Percentiles rank a stretch among this genome's conserved stretches.
Conservation (phyloP, 768 basidiomycete genomes). For the Amanita brunnescens region DNA sequence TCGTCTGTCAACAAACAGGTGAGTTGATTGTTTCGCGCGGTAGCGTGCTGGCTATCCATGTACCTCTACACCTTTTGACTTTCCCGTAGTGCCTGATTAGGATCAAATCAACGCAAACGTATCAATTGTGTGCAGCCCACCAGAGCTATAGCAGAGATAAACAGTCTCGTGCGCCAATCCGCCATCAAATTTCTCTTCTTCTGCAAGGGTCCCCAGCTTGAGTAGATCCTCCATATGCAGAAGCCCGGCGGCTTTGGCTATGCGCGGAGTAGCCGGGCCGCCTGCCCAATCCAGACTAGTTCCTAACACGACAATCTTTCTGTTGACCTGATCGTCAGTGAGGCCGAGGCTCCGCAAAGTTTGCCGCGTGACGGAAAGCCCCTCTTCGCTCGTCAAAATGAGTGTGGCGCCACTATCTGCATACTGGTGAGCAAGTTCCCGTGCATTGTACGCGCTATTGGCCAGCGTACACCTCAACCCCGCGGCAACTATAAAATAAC, state of each 20-base stretch:
- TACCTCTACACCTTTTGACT: slow-evolving; percentile 62
- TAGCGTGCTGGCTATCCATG: background rate
- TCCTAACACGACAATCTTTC: slow-evolving; percentile 50
- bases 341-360: slow-evolving; percentile 48
- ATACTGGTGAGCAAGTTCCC: slow-evolving; percentile 68
- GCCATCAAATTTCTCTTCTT: slow-evolving; percentile 51
- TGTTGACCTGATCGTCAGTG: slow-evolving; percentile 34
- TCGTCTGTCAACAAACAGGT: slow-evolving; percentile 33
- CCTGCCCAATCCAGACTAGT: slow-evolving; percentile 38
- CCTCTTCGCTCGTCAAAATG: slow-evolving; percentile 56
- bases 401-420: slow-evolving; percentile 54
- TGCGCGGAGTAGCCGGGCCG: slow-evolving; percentile 21
- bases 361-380: slow-evolving; percentile 43
- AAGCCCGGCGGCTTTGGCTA: slow-evolving; percentile 22
- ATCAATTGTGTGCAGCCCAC: slow-evolving; percentile 9
- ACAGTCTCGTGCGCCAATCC: slow-evolving; percentile 46
- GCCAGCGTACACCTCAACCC: slow-evolving; percentile 64
- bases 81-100: slow-evolving; percentile 61
- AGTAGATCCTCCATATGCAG: slow-evolving; percentile 42
- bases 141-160: slow-evolving; percentile 54
- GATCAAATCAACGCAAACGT: background rate
- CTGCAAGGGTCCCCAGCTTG: slow-evolving; percentile 33
- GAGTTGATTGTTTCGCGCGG: background rate
- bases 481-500: slow-evolving; percentile 39
- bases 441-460: slow-evolving; percentile 60